phyloP scores from a whole-genome alignment of 257 asterid species.

The Scutellaria minor region DNA sequence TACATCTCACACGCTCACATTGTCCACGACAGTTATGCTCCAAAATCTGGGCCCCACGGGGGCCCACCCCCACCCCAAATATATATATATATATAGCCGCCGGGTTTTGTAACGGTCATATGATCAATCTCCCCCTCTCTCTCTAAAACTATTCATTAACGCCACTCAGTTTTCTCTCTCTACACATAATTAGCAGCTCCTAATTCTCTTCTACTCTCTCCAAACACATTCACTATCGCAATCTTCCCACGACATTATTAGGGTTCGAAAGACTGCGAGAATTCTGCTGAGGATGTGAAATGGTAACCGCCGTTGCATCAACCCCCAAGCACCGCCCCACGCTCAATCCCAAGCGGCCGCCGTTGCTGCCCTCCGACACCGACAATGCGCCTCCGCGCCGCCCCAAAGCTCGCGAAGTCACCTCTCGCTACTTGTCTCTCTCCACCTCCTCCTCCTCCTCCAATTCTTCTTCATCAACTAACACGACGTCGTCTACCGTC shows the following conservation, averaged over 20 bases:
- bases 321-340: conserved; percentile 58
- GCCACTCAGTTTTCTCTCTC: conserved; percentile 35
- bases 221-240: neutral
- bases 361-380: conserved; percentile 66
- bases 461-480: conserved; percentile 55
- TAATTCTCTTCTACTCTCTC: conserved; percentile 28
- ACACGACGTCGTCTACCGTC: conserved; percentile 60
- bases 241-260: conserved; percentile 34
- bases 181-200: conserved; percentile 26
- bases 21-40: conserved; percentile 49
- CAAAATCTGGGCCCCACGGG: conserved; percentile 24
- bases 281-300: conserved; percentile 50
- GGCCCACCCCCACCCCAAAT: neutral
- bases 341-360: conserved; percentile 57
- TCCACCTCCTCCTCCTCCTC: conserved; percentile 64
- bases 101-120: conserved; percentile 51
- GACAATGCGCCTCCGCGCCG: conserved; percentile 61
- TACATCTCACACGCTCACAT: conserved; percentile 32
- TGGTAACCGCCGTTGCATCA: conserved; percentile 72
- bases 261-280: conserved; percentile 30
- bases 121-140: conserved; percentile 31
- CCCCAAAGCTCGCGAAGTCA: conserved; percentile 61
- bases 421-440: conserved; percentile 67
- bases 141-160: conserved; percentile 38
- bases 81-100: conserved; percentile 23